These are phyloP conservation scores for Xerocomus amazonicus DNA, from an alignment of 1,284 basidiomycete species.

Conservation along the genomic window DNA sequence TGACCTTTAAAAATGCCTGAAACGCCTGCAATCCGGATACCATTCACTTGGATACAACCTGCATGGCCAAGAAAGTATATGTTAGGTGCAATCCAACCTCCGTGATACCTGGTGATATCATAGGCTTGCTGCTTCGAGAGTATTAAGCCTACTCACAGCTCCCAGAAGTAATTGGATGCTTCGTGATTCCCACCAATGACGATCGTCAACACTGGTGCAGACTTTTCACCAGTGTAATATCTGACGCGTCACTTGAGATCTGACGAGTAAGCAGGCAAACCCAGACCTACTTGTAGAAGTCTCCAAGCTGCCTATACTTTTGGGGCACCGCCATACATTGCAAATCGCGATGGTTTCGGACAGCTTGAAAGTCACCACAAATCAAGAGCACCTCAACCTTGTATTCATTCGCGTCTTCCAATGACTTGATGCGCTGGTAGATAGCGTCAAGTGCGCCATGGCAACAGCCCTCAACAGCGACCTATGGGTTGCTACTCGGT, in stretches of 20 bases:
- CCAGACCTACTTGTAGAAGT: constrained; percentile 68
- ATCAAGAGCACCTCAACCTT: constrained; percentile 84
- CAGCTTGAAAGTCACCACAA: constrained; percentile 95
- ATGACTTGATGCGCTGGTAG: constrained; percentile 70
- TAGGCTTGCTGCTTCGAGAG: not conserved
- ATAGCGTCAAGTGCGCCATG: constrained; percentile 89
- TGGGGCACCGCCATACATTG: constrained; percentile 87
- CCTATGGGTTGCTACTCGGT: constrained; percentile 38
- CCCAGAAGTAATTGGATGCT: constrained; percentile 96
- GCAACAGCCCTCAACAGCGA: constrained; percentile 94
- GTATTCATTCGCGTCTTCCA: constrained; percentile 60
- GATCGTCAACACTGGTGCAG: constrained; percentile 85
- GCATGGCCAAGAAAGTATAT: constrained; percentile 96
- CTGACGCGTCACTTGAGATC: constrained; percentile 33
- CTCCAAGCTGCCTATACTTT: constrained; percentile 84
- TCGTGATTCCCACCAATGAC: constrained; percentile 99
- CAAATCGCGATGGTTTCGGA: constrained; percentile 84
- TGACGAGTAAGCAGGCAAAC: not conserved
- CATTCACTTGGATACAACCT: constrained; percentile 86
- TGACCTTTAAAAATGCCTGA: constrained; percentile 90
- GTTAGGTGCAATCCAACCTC: constrained; percentile 94
- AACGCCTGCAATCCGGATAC: constrained; percentile 82
- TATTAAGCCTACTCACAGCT: constrained; percentile 66
- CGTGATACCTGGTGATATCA: constrained; percentile 66
- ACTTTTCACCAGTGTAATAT: constrained; percentile 83